Base-by-base conservation (phyloP, 2,329 filamentous ascomycete genomes). In the Trichothecium roseum region DNA sequence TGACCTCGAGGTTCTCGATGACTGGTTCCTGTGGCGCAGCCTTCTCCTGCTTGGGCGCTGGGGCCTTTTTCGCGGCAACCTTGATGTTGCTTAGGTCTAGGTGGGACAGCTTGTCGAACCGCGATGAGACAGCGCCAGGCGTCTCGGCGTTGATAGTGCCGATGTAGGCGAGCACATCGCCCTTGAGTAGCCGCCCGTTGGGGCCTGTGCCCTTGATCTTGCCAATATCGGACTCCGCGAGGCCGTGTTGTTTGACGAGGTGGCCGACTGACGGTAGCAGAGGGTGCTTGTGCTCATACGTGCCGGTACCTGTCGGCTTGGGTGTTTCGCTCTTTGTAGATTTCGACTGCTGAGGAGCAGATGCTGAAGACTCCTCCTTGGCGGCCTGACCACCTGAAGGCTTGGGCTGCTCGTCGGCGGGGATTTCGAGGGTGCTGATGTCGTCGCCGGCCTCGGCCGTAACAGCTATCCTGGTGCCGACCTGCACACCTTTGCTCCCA, bases 41-140 rank as follows among this genome's bases (percentile, higher is more conserved):
- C 7, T 58, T 53, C 12, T 59, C 51, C 18, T 29, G 10, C 20
- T 26, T 20, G 37, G 51, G 51, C 37, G 59, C 51, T 24, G 60
- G 41, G 24, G 49, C 47, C 54, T 70, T 68, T 52, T 67, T 65
- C 37, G 65, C 57, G 32, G 80, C 81, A 40, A 89, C 64, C 67
- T 94, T 93, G 66, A 96, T 89, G 66, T 96, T 94, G 66, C 83
- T 91, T 17, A 98, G 76, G 56, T 98, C 89, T 36, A 98, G 77
- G 57, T 93, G 86, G 29, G 74, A 66, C 33, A 91, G 75, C 58
- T 86, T 81, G 40, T 75, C 68, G 53, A 94, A 80, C 35, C 76
- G 78, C 39, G 72, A 66, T 37, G 84, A 82, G 47, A 87, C 72
- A 41, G 77, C 68, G 16, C 74, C 70, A 2, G 89, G 83, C 46